phyloP scores from a whole-genome alignment of 371 early-diverging fungal genomes.

The Amoeboaphelidium protococcarum region DNA sequence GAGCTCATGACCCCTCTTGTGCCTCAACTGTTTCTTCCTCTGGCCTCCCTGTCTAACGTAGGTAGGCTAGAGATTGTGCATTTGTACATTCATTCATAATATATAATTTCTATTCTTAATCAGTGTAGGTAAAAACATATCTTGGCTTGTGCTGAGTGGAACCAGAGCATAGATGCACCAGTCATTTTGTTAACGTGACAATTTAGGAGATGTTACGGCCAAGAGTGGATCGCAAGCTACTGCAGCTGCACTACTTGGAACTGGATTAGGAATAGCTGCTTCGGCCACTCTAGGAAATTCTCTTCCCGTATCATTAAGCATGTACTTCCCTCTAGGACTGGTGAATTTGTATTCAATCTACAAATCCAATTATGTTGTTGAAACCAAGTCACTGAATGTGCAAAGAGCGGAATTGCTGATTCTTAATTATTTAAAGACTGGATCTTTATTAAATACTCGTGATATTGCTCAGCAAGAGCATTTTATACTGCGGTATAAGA shows the following conservation, averaged over 20 bases:
- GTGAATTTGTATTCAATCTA: conserved; percentile 23
- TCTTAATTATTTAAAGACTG: too few species aligned
- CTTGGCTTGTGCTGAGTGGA: conserved; percentile 43
- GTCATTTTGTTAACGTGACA: conserved; percentile 29
- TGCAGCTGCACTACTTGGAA: conserved; percentile 44
- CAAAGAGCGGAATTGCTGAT: conserved; percentile 22
- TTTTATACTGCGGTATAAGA: too few species aligned
- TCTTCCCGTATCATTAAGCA: conserved; percentile 14
- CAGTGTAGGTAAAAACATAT: conserved; percentile 40
- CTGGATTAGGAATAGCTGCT: conserved; percentile 20
- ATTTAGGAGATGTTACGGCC: conserved; percentile 6
- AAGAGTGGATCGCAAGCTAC: conserved; percentile 37
- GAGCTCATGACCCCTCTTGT: conserved; percentile 41
- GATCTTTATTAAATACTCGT: too few species aligned
- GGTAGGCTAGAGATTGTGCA: conserved; percentile 9
- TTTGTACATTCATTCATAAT: not conserved
- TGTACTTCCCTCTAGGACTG: conserved; percentile 21
- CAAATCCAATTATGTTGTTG: conserved; percentile 21
- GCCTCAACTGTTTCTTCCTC: conserved; percentile 30
- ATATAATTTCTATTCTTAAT: not conserved
- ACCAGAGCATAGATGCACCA: conserved; percentile 43
- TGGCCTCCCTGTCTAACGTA: conserved; percentile 44
- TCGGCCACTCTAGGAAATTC: conserved; percentile 13
- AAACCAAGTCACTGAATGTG: conserved; percentile 22
- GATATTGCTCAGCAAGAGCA: too few species aligned